These are phyloP conservation scores for Diplosphaera chodatii DNA, from an alignment of 139 green algal genomes.

Conservation along the genomic window DNA sequence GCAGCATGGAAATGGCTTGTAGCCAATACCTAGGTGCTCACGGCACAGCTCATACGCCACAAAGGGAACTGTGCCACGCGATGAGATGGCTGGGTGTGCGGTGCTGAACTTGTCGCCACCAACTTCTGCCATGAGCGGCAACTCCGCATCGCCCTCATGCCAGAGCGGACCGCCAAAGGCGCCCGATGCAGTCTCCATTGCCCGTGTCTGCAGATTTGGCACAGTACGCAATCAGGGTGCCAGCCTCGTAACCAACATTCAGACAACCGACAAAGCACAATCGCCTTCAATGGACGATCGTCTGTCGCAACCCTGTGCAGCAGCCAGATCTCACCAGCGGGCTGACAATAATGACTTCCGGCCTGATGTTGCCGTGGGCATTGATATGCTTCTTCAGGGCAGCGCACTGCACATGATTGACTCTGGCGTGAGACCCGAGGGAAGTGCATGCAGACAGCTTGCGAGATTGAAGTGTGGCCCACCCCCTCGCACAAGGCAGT, in stretches of 20 bases:
- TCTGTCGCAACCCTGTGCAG: too few relatives aligned
- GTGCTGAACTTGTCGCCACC: neutral
- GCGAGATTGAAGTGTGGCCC: too few relatives aligned
- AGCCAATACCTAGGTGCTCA: conserved; percentile 48
- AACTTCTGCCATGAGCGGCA: conserved; percentile 36
- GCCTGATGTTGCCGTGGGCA: neutral
- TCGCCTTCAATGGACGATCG: too few relatives aligned
- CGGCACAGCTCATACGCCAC: conserved; percentile 9
- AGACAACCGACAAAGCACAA: too few relatives aligned
- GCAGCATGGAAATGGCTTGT: too few relatives aligned
- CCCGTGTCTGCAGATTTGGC: conserved; percentile 38
- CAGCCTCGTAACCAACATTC: too few relatives aligned
- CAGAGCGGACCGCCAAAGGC: conserved; percentile 26
- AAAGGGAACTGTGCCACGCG: neutral
- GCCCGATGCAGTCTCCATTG: conserved; percentile 43
- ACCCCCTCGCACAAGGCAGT: too few relatives aligned
- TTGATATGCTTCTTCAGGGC: conserved; percentile 24
- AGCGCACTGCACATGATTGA: conserved; percentile 16
- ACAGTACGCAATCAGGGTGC: too few relatives aligned
- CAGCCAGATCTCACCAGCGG: neutral
- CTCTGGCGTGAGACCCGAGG: too few relatives aligned
- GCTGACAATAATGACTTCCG: neutral
- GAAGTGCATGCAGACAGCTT: too few relatives aligned
- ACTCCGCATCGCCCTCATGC: conserved; percentile 1
- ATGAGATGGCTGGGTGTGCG: neutral